Conservation (phyloP, 1,284 basidiomycete genomes). For the Sporisorium exsertum region DNA sequence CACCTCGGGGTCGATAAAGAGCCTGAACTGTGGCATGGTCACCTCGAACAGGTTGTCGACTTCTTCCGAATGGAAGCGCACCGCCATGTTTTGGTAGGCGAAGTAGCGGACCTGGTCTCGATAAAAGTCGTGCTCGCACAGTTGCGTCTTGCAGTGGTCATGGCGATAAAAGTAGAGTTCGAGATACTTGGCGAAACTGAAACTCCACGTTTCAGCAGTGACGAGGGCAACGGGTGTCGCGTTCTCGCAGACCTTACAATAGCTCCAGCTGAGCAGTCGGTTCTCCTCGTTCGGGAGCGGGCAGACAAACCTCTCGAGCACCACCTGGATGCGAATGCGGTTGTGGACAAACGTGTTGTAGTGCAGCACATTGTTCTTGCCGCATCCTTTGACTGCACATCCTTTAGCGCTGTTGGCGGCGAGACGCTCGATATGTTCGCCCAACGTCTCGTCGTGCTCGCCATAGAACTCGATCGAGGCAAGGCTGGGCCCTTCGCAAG, state of each 20-base stretch:
- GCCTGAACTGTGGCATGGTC: constrained; percentile 86
- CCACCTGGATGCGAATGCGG: constrained; percentile 83
- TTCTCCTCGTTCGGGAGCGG: constrained; percentile 73
- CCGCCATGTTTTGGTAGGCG: constrained; percentile 77
- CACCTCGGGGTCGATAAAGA: constrained; percentile 85
- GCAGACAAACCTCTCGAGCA: constrained; percentile 66
- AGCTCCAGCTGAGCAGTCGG: constrained; percentile 90
- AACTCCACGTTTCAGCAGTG: constrained; percentile 90
- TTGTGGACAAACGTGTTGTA: constrained; percentile 91
- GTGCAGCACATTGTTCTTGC: constrained; percentile 83
- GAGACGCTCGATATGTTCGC: constrained; percentile 87
- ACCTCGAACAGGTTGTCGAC: constrained; percentile 83
- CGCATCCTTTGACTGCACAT: constrained; percentile 86
- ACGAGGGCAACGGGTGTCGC: constrained; percentile 84
- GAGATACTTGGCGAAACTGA: constrained; percentile 92
- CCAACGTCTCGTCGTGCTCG: constrained; percentile 89
- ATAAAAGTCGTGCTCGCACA: constrained; percentile 92
- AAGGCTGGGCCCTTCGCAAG: constrained; percentile 72
- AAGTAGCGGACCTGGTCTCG: constrained; percentile 94
- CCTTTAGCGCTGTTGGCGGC: constrained; percentile 77
- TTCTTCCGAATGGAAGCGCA: constrained; percentile 89
- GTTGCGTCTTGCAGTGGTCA: constrained; percentile 80
- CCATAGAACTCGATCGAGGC: constrained; percentile 89
- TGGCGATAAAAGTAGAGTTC: constrained; percentile 91
- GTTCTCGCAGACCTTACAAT: constrained; percentile 76